These are phyloP conservation scores for Isatis tinctoria DNA, from an alignment of 345 rosid genomes.

Conservation along the genomic window DNA sequence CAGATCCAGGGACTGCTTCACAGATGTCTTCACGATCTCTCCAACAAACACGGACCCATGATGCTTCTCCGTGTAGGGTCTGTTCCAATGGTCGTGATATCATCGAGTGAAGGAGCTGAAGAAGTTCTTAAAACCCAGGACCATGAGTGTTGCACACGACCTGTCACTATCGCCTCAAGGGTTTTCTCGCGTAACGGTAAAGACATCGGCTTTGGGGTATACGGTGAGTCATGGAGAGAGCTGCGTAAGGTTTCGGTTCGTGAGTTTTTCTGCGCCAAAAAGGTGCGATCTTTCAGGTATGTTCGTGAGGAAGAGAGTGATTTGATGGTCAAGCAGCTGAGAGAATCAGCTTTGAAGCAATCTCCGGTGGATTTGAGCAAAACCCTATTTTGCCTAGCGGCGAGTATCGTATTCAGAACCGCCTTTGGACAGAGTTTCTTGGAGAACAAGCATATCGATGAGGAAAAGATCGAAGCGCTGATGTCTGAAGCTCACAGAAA, in stretches of 20 bases:
- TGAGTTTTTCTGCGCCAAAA: slow-evolving; percentile 6
- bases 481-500: not conserved
- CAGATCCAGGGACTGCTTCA: slow-evolving; percentile 20
- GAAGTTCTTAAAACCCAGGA: slow-evolving; percentile 30
- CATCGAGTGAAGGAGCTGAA: slow-evolving; percentile 33
- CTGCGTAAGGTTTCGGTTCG: slow-evolving; percentile 27
- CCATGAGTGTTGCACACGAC: slow-evolving; percentile 28
- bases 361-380: slow-evolving; percentile 20
- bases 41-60: slow-evolving; percentile 28
- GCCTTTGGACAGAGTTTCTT: slow-evolving; percentile 17
- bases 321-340: slow-evolving; percentile 15
- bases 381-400: not conserved
- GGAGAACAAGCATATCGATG: slow-evolving; percentile 11
- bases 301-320: slow-evolving; percentile 24
- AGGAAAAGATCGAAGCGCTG: not conserved
- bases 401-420: slow-evolving; percentile 12
- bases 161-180: not conserved
- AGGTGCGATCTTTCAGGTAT: slow-evolving; percentile 13
- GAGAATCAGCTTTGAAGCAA: slow-evolving; percentile 7
- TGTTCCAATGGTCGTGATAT: slow-evolving; percentile 4
- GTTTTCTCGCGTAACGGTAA: slow-evolving; percentile 13
- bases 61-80: slow-evolving; percentile 27
- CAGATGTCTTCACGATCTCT: slow-evolving; percentile 24
- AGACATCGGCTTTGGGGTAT: slow-evolving; percentile 22
- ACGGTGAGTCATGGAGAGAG: slow-evolving; percentile 26